Base-by-base conservation (phyloP, 768 basidiomycete genomes). In the Gautieria morchelliformis region DNA sequence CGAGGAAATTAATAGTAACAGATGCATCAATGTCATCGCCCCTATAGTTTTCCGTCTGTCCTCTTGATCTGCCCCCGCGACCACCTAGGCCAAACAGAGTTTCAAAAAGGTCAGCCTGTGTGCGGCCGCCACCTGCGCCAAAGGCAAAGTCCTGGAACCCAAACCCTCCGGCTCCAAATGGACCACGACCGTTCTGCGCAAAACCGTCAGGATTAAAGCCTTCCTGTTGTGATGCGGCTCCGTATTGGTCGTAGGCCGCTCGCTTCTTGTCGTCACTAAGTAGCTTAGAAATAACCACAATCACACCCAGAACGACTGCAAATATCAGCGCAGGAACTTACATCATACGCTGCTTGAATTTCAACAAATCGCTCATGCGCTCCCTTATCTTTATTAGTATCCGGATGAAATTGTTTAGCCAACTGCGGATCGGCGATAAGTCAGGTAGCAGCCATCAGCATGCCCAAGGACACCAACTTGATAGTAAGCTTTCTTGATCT, bases 401-500 rank as follows among this genome's bases (percentile, higher is more conserved):
- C 96, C 0, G 96, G 96, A 70, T 99, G 96, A 66, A 88, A 96
- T 76, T 98, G 95, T 60, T 95, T 89, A 17, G 96, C 96, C 62
- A 99, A 86, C 95, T 57, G 42, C 27, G 41, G 37, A 52, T 27
- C 33, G n/a, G 20, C 32, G 37, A 52, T 52, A 6, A 24, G 32
- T 52, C n/a, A 41, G 30, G 32, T 40, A 30, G 53, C 40, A 58
- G 30, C 27, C 7, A 40, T 35, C 20, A 42, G 42, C 51, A 39
- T 27, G 33, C 3, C 30, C 40, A 56, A 17, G 46, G 27, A 24
- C 15, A 70, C 89, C 65, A 69, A 96, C 95, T 67, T 89, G 78
- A 71, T 97, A 99, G 72, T 99, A 99, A 2, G 81, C 80, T 74
- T 98, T 98, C 82, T 99, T 99, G 66, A 99, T 97, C 63, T 98